Evolutionary conservation across 192 early-diverging fungal species (phyloP).

Genomic region (Backusella mclennaniae): DNA sequence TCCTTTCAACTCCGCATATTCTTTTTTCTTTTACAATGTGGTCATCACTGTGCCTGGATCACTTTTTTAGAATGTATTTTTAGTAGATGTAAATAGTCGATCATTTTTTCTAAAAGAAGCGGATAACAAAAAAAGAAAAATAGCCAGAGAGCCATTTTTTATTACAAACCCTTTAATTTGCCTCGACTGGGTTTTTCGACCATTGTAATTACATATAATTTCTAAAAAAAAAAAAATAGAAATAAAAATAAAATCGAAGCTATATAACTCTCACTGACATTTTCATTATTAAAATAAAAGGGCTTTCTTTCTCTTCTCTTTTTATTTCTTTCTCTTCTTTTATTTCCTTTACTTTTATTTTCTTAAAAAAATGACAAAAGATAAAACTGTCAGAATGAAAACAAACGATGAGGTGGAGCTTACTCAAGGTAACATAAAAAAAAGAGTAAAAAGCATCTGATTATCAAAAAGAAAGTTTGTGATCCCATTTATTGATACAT

Average conservation of each 20-base stretch:
- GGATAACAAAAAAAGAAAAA: not conserved
- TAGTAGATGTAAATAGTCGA: not conserved
- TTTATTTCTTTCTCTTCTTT: not conserved
- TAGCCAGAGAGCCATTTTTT: not conserved
- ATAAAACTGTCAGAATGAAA: conserved; percentile 18
- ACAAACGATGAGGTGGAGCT: conserved; percentile 3
- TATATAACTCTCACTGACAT: not conserved
- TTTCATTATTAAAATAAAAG: not conserved
- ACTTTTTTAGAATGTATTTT: not conserved
- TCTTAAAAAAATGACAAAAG: conserved; percentile 7
- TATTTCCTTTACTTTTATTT: not conserved
- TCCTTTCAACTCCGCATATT: not conserved
- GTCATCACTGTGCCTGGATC: not conserved
- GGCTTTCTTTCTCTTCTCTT: not conserved
- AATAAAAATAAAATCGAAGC: not conserved
- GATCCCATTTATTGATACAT: not conserved
- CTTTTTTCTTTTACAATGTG: not conserved
- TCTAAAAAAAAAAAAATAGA: not conserved
- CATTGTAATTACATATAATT: not conserved
- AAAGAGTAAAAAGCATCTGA: not conserved
- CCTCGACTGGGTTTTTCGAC: not conserved
- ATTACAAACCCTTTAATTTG: not conserved
- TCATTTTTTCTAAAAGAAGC: not conserved
- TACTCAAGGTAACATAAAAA: conserved; percentile 6
- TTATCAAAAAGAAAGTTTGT: conserved; percentile 2